These are phyloP conservation scores for Ampelocalamus luodianensis DNA, from an alignment of 176 grass and related monocot genomes.

Conservation along the genomic window DNA sequence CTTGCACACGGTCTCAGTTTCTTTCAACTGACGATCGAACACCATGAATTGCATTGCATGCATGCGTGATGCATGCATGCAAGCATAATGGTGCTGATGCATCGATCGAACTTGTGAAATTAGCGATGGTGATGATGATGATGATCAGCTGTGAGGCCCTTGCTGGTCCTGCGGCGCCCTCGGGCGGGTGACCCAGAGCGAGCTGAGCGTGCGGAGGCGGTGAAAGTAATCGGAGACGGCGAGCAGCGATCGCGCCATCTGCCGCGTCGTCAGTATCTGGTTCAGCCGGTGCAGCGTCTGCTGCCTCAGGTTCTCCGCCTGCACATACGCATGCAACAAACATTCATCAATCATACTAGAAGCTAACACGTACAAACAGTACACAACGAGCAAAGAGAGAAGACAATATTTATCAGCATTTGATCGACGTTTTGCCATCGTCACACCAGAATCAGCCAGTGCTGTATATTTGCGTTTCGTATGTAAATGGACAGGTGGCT, in stretches of 20 bases:
- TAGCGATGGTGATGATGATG: rapidly evolving
- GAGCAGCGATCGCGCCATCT: slow-evolving; percentile 75
- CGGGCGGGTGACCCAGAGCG: slow-evolving; percentile 61
- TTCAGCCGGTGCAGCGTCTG: slow-evolving; percentile 70
- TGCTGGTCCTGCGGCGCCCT: slow-evolving; percentile 48
- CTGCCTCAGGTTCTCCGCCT: slow-evolving; percentile 78
- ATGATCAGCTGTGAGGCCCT: slow-evolving; percentile 38
- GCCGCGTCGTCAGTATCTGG: slow-evolving; percentile 70
- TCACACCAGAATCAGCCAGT: slow-evolving; percentile 34
- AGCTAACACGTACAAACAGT: background rate
- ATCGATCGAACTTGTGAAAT: background rate
- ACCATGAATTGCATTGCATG: background rate
- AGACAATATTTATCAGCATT: background rate
- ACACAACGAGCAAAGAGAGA: background rate
- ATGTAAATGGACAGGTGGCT: background rate
- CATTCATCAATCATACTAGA: background rate
- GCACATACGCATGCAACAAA: background rate
- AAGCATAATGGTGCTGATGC: background rate
- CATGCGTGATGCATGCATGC: background rate
- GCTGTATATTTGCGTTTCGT: background rate
- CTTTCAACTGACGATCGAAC: background rate
- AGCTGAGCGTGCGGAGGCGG: slow-evolving; percentile 77
- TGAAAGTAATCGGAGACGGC: slow-evolving; percentile 76
- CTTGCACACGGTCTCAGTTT: background rate
- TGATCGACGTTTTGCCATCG: background rate